Base-by-base conservation (phyloP, 1,139 yeast genomes). In the Geotrichum armillariae region DNA sequence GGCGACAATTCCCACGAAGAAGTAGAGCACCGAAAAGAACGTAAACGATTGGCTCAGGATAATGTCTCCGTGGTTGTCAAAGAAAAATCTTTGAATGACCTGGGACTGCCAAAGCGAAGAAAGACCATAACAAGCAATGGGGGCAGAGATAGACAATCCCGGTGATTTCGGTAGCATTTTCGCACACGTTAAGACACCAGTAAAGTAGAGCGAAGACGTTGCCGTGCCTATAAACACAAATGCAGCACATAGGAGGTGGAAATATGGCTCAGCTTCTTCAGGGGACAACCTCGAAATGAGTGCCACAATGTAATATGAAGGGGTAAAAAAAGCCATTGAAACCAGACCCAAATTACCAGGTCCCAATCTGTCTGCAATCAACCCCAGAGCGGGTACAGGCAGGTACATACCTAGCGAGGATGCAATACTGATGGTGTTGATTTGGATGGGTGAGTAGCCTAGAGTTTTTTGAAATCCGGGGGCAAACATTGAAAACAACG, bases 41-140 rank as follows among this genome's bases (percentile, higher is more conserved):
- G 66, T 61, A 62, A 87, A 91, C 1, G 85, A 81, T 46, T 66
- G 69, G 36, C 70, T 65, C 42, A 87, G 68, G 59, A 82, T 74
- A 41, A 85, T 65, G 12, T 64, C 60, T 2, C 65, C 56, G 14
- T 58, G 58, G 2, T 56, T 46, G 21, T 59, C 58, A 6, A 56
- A 8, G 84, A 79, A 43, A 66, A 75, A 51, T 17, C 44, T 42
- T 59, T 64, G 55, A 60, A 66, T 37, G 25, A 66, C 53, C 56
- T 69, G 73, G 11, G 75, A 60, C 52, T 64, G 79, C 53, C 85
- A 67, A 49, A 86, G 70, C 3, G 95, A 80, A 8, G 95, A 84
- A 25, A 89, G 65, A 1, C 98, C 98, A 66, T 85, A 90, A 56
- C 86, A 84, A 0, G 95, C 80, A 3, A 93, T 91, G 0, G 98